A percentile compares a stretch with the other conserved stretches of the same genome.
Conservation (phyloP, 2,329 filamentous ascomycete species). For the Bipolaris victoriae region DNA sequence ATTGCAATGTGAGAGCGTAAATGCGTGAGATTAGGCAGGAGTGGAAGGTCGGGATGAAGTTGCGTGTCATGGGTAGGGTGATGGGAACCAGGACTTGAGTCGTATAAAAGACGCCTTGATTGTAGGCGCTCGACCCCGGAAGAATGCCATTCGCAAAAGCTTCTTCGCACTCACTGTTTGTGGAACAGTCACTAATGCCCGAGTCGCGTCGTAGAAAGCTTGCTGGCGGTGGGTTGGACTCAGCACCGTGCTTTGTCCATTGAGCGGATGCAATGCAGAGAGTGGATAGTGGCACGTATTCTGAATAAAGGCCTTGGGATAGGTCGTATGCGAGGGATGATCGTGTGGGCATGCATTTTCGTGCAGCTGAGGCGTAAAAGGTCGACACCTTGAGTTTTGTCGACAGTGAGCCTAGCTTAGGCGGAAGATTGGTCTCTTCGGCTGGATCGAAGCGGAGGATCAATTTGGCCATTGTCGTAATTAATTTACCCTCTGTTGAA, state of each 20-base stretch:
- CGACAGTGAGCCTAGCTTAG: conserved; percentile 58
- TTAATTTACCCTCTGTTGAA: conserved; percentile 47
- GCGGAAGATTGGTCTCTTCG: conserved; percentile 57
- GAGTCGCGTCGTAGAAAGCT: conserved; percentile 50
- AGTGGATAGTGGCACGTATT: conserved; percentile 60
- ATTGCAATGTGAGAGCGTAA: conserved; percentile 65
- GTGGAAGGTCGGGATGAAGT: conserved; percentile 73
- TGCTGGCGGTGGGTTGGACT: conserved; percentile 39
- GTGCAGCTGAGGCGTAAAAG: conserved; percentile 61
- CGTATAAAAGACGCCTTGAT: conserved; percentile 62
- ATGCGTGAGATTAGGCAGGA: conserved; percentile 69
- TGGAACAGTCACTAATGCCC: conserved; percentile 46
- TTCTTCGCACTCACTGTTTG: conserved; percentile 21
- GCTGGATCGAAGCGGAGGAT: conserved; percentile 66
- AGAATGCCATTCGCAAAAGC: conserved; percentile 41
- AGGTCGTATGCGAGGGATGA: conserved; percentile 52
- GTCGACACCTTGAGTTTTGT: conserved; percentile 65
- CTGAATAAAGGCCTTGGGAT: conserved; percentile 59
- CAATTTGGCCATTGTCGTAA: conserved; percentile 62
- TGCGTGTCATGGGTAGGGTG: conserved; percentile 64
- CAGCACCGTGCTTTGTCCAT: conserved; percentile 58
- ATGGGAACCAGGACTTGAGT: conserved; percentile 68
- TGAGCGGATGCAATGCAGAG: conserved; percentile 63
- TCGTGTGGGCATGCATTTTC: conserved; percentile 57
- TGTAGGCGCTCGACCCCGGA: conserved; percentile 50